Conservation (phyloP, 495 filamentous ascomycete species). For the Friedmanniomyces simplex region DNA sequence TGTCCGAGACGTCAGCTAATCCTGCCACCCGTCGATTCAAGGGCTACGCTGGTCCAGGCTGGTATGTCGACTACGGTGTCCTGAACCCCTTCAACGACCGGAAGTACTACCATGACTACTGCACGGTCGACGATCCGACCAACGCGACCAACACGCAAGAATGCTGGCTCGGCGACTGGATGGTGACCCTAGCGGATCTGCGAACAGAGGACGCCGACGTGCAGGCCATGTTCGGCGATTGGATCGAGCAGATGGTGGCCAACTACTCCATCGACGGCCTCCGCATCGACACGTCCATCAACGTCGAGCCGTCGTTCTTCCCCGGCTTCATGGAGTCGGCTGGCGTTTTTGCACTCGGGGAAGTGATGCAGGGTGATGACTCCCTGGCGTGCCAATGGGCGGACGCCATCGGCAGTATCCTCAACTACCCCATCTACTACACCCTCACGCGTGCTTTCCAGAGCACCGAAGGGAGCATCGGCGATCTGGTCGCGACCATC, state of each 20-base stretch:
- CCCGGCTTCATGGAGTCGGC: constrained; percentile 50
- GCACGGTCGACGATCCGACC: constrained; percentile 50
- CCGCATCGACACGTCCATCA: constrained; percentile 59
- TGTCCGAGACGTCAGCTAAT: too few relatives aligned
- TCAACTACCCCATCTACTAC: constrained; percentile 50
- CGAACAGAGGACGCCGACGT: constrained; percentile 50
- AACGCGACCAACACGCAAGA: constrained; percentile 30
- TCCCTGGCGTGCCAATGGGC: constrained; percentile 53
- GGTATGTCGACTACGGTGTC: constrained; percentile 47
- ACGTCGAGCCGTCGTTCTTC: constrained; percentile 61
- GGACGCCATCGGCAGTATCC: constrained; percentile 44
- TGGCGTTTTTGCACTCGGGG: constrained; percentile 60
- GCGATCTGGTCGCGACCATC: constrained; percentile 18
- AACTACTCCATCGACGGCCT: constrained; percentile 68
- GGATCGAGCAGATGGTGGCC: constrained; percentile 51
- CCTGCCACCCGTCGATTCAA: too few relatives aligned
- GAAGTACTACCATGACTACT: constrained; percentile 57
- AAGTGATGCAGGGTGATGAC: constrained; percentile 54
- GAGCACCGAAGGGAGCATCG: constrained; percentile 17
- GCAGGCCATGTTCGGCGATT: constrained; percentile 48
- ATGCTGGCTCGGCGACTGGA: constrained; percentile 58
- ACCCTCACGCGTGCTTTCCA: constrained; percentile 52
- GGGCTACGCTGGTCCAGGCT: constrained; percentile 41
- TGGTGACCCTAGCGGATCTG: constrained; percentile 54
- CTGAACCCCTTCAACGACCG: constrained; percentile 54